phyloP scores from a whole-genome alignment of 108 stramenopile genomes.

The Cyclotella sp. region DNA sequence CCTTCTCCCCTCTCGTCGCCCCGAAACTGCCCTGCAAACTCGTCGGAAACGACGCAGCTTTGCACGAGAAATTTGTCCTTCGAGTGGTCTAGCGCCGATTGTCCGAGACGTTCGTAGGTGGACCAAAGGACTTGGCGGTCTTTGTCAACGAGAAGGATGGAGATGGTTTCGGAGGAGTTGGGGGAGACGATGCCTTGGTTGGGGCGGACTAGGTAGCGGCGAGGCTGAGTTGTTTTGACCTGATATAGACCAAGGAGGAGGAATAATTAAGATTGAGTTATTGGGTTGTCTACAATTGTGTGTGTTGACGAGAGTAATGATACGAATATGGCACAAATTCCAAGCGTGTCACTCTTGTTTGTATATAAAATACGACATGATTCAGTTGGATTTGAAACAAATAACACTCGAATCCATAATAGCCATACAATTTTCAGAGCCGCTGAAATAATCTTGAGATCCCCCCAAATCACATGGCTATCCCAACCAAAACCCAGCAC shows the following conservation, averaged over 20 bases:
- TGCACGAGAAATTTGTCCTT: conserved; percentile 94
- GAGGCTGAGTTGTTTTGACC: conserved; percentile 94
- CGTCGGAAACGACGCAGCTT: conserved; percentile 60
- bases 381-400: too few relatives aligned
- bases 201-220: conserved; percentile 90
- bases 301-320: neutral
- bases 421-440: too few relatives aligned
- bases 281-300: neutral
- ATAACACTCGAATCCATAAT: too few relatives aligned
- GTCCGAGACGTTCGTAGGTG: conserved; percentile 87
- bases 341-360: neutral
- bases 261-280: neutral
- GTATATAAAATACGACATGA: too few relatives aligned
- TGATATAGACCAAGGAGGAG: conserved; percentile 24
- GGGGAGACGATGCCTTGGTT: conserved; percentile 91
- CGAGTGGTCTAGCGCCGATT: conserved; percentile 89
- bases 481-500: neutral
- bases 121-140: conserved; percentile 84
- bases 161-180: conserved; percentile 72
- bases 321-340: neutral
- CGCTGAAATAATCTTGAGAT: too few relatives aligned
- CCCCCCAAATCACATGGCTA: too few relatives aligned
- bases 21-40: conserved; percentile 53
- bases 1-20: conserved; percentile 38
- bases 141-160: conserved; percentile 89